These are phyloP conservation scores for Fomitopsis serialis DNA, from an alignment of 768 basidiomycete genomes.

Conservation along the genomic window DNA sequence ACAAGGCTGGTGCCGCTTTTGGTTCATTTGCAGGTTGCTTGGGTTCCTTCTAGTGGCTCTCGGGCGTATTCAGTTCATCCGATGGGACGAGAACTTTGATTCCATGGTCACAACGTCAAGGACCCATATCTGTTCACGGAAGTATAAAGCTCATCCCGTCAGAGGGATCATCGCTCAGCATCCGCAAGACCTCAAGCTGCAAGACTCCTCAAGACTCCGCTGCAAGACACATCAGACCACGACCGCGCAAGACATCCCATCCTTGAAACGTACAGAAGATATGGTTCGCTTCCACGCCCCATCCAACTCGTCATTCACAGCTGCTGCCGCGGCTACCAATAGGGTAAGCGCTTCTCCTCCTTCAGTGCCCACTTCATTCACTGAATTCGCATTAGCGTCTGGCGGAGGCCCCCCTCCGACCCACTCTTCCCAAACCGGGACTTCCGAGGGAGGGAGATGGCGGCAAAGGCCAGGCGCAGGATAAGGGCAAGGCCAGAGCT, in stretches of 20 bases:
- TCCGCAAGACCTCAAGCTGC: neutral
- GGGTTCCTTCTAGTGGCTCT: neutral
- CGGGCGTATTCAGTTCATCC: neutral
- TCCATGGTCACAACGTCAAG: neutral
- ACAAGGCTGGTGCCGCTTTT: neutral
- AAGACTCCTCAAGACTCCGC: conserved; percentile 4
- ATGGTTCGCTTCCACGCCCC: conserved; percentile 12
- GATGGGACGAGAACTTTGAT: neutral
- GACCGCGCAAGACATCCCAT: too few species aligned
- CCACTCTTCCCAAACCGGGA: neutral
- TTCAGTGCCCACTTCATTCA: neutral
- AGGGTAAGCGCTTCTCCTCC: neutral
- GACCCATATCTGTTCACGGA: neutral
- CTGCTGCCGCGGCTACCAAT: neutral
- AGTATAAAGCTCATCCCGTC: too few species aligned
- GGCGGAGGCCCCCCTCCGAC: neutral
- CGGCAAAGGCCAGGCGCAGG: neutral
- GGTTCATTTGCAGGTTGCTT: neutral
- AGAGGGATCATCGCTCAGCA: neutral
- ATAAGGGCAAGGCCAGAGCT: neutral
- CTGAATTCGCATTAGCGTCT: neutral
- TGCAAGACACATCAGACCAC: too few species aligned
- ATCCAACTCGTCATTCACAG: conserved; percentile 3
- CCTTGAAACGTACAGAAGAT: neutral
- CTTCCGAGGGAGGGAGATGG: neutral